Evolutionary conservation across 192 early-diverging fungal genomes (phyloP).

Genomic region (Backusella liffmaniae): DNA sequence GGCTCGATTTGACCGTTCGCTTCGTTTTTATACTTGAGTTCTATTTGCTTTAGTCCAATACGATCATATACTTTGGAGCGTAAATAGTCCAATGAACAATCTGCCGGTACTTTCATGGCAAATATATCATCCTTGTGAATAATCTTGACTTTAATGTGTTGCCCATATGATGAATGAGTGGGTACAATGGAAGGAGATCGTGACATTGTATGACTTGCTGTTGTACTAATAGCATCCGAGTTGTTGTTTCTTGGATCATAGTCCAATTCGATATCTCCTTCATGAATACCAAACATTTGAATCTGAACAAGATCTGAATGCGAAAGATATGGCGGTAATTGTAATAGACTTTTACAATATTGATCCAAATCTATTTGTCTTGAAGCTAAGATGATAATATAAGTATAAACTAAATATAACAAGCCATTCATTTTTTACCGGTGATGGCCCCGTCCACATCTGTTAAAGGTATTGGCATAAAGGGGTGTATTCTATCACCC

Average conservation of each 20-base stretch:
- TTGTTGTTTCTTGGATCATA: constrained; percentile 15
- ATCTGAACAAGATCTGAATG: constrained; percentile 37
- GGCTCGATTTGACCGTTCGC: constrained; percentile 14
- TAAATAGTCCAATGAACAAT: constrained; percentile 49
- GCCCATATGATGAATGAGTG: neutral
- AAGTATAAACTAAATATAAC: neutral
- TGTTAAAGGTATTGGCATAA: constrained; percentile 53
- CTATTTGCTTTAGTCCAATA: constrained; percentile 26
- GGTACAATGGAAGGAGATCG: constrained; percentile 21
- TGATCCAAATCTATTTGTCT: constrained; percentile 57
- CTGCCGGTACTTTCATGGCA: constrained; percentile 59
- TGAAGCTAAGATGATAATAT: constrained; percentile 27
- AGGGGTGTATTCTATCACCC: constrained; percentile 47
- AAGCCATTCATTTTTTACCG: constrained; percentile 12
- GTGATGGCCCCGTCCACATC: constrained; percentile 60
- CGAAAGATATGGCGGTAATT: constrained; percentile 48
- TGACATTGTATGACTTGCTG: constrained; percentile 25
- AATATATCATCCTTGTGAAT: constrained; percentile 61
- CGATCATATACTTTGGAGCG: constrained; percentile 56
- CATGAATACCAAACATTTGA: constrained; percentile 41
- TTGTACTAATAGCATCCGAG: neutral
- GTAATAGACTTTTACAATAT: constrained; percentile 59
- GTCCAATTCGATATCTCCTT: constrained; percentile 49
- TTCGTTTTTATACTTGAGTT: constrained; percentile 44
- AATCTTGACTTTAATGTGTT: constrained; percentile 63